phyloP scores from a whole-genome alignment of 495 filamentous ascomycete genomes.

The Usnea hakonensis region DNA sequence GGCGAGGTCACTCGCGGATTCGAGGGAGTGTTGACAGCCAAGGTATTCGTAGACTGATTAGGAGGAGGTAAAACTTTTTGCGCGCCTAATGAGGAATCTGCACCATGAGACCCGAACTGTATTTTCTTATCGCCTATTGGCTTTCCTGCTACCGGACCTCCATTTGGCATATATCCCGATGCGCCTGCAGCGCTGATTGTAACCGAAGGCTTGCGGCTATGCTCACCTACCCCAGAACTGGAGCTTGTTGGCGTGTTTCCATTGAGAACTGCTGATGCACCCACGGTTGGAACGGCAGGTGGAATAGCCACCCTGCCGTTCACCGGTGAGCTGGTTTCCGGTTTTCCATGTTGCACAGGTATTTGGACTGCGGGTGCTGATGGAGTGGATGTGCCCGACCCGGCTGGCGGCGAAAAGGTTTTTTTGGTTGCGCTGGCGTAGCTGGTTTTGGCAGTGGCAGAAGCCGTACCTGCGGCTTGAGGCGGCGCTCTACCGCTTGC shows the following conservation, averaged over 20 bases:
- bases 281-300: constrained; percentile 55
- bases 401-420: constrained; percentile 53
- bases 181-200: constrained; percentile 77
- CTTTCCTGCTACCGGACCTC: constrained; percentile 50
- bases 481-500: constrained; percentile 54
- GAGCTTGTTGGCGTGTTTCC: constrained; percentile 49
- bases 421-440: constrained; percentile 76
- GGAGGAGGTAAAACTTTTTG: constrained; percentile 50
- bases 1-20: constrained; percentile 64
- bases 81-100: constrained; percentile 58
- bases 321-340: constrained; percentile 65
- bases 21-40: constrained; percentile 58
- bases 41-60: constrained; percentile 43
- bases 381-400: constrained; percentile 59
- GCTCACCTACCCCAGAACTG: constrained; percentile 52
- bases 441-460: constrained; percentile 38
- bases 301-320: constrained; percentile 73
- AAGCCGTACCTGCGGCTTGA: constrained; percentile 56
- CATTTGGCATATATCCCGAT: constrained; percentile 67
- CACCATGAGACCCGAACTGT: constrained; percentile 69
- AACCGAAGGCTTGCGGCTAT: constrained; percentile 75
- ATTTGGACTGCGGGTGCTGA: constrained; percentile 54
- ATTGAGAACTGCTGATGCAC: constrained; percentile 51
- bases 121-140: constrained; percentile 55
- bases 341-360: constrained; percentile 69